Conservation (phyloP, 306 rosid species). For the Acmispon strigosus region DNA sequence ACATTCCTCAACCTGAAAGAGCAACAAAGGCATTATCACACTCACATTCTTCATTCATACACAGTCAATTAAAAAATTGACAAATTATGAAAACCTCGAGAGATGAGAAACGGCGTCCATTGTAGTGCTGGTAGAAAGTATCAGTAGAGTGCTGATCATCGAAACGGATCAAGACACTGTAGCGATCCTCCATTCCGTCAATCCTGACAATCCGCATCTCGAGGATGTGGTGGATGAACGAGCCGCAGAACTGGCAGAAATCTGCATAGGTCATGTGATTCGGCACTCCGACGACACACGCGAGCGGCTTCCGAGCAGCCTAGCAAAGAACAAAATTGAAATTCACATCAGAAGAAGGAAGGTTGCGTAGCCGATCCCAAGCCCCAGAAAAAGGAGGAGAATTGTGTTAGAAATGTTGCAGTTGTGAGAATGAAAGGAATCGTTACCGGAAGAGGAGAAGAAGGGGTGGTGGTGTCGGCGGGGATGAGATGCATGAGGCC, state of each 20-base stretch:
- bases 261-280: slow-evolving; percentile 97
- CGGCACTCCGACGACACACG: slow-evolving; percentile 84
- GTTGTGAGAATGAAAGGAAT: too few species aligned
- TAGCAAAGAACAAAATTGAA: slow-evolving; percentile 8
- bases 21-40: background rate
- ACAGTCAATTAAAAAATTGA: background rate
- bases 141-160: slow-evolving; percentile 69
- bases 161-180: slow-evolving; percentile 75
- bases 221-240: slow-evolving; percentile 69
- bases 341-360: too few species aligned
- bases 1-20: slow-evolving; percentile 67
- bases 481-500: slow-evolving; percentile 86
- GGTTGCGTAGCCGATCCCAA: too few species aligned
- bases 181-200: slow-evolving; percentile 73
- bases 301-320: slow-evolving; percentile 74
- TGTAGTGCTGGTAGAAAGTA: slow-evolving; percentile 68
- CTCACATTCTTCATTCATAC: too few species aligned
- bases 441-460: background rate
- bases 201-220: slow-evolving; percentile 94
- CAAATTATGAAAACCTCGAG: slow-evolving; percentile 51
- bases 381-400: too few species aligned
- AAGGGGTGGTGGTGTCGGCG: slow-evolving; percentile 40
- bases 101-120: slow-evolving; percentile 67
- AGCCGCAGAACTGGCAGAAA: slow-evolving; percentile 86
- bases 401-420: too few species aligned